phyloP scores from a whole-genome alignment of 2,329 filamentous ascomycete species.

The Colletotrichum tabaci region DNA sequence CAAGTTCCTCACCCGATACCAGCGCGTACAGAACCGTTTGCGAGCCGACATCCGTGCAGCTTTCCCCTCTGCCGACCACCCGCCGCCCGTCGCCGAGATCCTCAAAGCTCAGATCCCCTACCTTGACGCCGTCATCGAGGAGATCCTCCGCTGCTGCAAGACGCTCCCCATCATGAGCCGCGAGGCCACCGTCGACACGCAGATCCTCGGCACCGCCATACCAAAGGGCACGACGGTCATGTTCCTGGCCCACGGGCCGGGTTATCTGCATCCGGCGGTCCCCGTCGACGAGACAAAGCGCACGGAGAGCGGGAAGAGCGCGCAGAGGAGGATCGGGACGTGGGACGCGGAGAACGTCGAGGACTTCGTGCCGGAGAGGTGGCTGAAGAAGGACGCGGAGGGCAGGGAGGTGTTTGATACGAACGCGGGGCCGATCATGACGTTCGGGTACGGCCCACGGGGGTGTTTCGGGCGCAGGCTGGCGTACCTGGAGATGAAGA shows the following conservation, averaged over 20 bases:
- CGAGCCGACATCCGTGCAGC: conserved; percentile 44
- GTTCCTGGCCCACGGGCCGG: conserved; percentile 38
- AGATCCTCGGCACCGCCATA: conserved; percentile 46
- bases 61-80: conserved; percentile 30
- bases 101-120: conserved; percentile 44
- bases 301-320: conserved; percentile 17
- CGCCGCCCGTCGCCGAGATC: conserved; percentile 45
- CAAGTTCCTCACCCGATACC: conserved; percentile 44
- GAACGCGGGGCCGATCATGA: conserved; percentile 46
- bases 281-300: conserved; percentile 43
- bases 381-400: conserved; percentile 38
- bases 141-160: conserved; percentile 47
- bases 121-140: conserved; percentile 49
- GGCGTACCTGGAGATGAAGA: conserved; percentile 49
- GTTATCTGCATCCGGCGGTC: conserved; percentile 7
- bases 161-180: conserved; percentile 46
- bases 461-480: conserved; percentile 49
- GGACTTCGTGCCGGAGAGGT: conserved; percentile 44
- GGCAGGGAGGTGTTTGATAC: conserved; percentile 44
- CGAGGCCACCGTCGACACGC: conserved; percentile 46
- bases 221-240: conserved; percentile 47
- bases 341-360: conserved; percentile 40
- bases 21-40: conserved; percentile 47
- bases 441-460: conserved; percentile 46
- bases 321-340: neutral